Evolutionary conservation across 495 filamentous ascomycete genomes (phyloP), one percentile per base, ranked within the genome.

Genomic region (Aspergillus wentii): DNA sequence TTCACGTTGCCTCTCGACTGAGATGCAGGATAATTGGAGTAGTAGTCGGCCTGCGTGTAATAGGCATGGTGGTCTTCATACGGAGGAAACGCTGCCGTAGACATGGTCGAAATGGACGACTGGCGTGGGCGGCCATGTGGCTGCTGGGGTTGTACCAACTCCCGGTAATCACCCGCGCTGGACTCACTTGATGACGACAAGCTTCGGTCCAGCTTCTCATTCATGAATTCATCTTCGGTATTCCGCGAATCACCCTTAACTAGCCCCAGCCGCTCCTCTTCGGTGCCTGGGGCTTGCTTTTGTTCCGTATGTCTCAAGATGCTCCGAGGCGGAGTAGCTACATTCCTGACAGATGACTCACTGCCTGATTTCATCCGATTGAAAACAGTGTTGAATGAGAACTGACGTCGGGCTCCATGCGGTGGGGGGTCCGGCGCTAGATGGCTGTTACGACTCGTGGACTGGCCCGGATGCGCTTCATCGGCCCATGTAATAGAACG

Each of bases 341-440:
- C n/a, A n/a, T n/a, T n/a, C n/a, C 25, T 65, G 57, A 36, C 33
- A 5, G 34, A 37, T 23, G 59, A 44, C 57, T 63, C 52, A 42
- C 59, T 49, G 41, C 53, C 47, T 11, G 52, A 29, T 47, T 59
- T 62, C 49, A 64, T 52, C 53, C 69, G 51, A 41, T 69, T 66
- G 59, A 95, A 87, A 33, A 92, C 77, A 43, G 80, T 83, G 50
- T 90, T 82, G 71, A 97, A 97, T 18, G 83, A 89, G 66, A 96
- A 97, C 56, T 96, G 88, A 23, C 92, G 80, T 48, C 60, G 64
- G n/a, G 69, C 67, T 30, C 57, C 70, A 62, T 69, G 79, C 30
- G 19, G 33, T 34, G 20, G n/a, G 9, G 33, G 29, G 4, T 42
- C 38, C 0, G 42, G 37, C 2, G 37, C 29, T 17, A 41, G 42